Evolutionary conservation across 208 protist species (phyloP).

Genomic region (Trypanosomatidae sp.): DNA sequence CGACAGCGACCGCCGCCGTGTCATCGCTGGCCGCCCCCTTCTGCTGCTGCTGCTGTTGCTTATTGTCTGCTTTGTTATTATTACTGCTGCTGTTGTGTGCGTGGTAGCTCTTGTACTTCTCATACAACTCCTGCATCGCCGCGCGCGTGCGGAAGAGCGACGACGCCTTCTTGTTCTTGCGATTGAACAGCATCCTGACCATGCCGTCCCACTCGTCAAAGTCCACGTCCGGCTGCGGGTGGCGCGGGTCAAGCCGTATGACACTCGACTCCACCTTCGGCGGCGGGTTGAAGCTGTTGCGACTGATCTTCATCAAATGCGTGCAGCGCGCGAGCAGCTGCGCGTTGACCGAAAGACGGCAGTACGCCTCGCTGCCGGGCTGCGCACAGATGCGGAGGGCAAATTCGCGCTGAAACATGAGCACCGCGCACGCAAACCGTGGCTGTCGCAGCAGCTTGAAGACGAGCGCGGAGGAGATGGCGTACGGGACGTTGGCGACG

Average conservation of each 20-base stretch:
- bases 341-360: slow-evolving; percentile 98
- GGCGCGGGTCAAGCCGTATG: slow-evolving; percentile 96
- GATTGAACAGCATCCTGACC: slow-evolving; percentile 95
- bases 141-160: slow-evolving; percentile 94
- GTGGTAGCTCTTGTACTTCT: slow-evolving; percentile 79
- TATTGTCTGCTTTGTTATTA: too few relatives aligned
- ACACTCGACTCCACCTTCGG: slow-evolving; percentile 99
- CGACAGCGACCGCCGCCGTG: too few relatives aligned
- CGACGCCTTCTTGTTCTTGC: slow-evolving; percentile 99
- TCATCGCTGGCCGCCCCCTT: too few relatives aligned
- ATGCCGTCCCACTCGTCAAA: slow-evolving; percentile 99
- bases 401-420: slow-evolving; percentile 99
- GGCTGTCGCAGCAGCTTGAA: slow-evolving; percentile 98
- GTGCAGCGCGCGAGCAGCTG: slow-evolving; percentile 96
- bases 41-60: too few relatives aligned
- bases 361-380: slow-evolving; percentile 96
- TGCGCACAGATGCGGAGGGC: slow-evolving; percentile 96
- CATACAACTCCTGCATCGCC: slow-evolving; percentile 41
- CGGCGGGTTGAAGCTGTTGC: slow-evolving; percentile 99
- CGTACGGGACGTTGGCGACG: slow-evolving; percentile 99
- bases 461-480: slow-evolving; percentile 98
- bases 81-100: too few relatives aligned
- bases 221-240: slow-evolving; percentile 95
- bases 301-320: slow-evolving; percentile 98
- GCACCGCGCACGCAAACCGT: slow-evolving; percentile 91